Evolutionary conservation across 2,329 filamentous ascomycete genomes (phyloP).

Genomic region (Aureobasidium sp.): DNA sequence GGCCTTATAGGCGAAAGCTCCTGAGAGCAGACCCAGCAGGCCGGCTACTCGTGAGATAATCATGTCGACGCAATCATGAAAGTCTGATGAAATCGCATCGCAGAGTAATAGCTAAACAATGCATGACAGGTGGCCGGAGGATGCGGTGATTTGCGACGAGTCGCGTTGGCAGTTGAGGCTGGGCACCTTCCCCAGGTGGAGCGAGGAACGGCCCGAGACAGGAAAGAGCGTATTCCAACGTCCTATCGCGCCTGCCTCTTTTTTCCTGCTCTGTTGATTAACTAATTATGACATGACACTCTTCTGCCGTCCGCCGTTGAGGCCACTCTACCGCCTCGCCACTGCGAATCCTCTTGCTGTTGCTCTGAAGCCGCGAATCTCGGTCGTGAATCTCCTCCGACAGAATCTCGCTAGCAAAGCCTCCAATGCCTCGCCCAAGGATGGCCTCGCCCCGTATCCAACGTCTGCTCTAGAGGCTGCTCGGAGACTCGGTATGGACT

Average conservation of each 20-base stretch:
- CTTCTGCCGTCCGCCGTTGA: slow-evolving; percentile 10
- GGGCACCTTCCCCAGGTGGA: slow-evolving; percentile 6
- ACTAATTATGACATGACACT: slow-evolving; percentile 11
- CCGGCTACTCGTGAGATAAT: slow-evolving; percentile 29
- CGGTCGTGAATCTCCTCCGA: background rate
- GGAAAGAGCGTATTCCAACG: background rate
- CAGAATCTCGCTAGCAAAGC: background rate
- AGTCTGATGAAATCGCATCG: slow-evolving; percentile 20
- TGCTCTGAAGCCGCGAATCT: background rate
- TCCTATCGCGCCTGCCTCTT: background rate
- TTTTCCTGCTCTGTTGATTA: background rate
- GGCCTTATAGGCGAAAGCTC: slow-evolving; percentile 56
- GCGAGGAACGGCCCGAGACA: background rate
- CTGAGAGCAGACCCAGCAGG: slow-evolving; percentile 35
- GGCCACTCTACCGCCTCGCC: background rate
- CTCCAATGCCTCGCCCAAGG: background rate
- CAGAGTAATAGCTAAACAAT: background rate
- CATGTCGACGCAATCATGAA: slow-evolving; percentile 20
- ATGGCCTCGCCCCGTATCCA: background rate
- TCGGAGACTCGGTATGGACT: background rate
- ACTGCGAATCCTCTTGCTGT: background rate
- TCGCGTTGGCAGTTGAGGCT: slow-evolving; percentile 2
- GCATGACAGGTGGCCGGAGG: background rate
- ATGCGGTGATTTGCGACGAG: background rate
- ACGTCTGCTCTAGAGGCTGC: background rate